These are phyloP conservation scores for Citrus hindsii DNA, from an alignment of 345 rosid genomes.

Conservation along the genomic window DNA sequence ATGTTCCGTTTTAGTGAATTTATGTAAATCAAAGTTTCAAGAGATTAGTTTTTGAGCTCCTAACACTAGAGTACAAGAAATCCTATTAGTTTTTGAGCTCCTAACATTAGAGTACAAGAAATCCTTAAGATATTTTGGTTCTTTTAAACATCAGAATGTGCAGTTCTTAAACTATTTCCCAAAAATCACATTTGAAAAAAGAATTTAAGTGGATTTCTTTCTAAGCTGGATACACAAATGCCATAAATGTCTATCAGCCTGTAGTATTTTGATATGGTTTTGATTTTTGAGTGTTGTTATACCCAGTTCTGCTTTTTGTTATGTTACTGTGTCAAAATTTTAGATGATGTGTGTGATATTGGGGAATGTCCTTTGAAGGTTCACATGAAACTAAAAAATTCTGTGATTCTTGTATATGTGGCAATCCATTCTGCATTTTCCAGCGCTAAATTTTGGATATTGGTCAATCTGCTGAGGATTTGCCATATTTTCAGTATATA, in stretches of 20 bases:
- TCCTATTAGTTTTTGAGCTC: neutral
- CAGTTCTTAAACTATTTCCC: neutral
- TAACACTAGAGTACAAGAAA: neutral
- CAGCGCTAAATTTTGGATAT: neutral
- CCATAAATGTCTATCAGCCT: neutral
- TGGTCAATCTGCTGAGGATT: conserved; percentile 3
- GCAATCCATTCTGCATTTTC: neutral
- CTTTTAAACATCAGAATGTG: neutral
- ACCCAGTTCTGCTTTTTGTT: neutral
- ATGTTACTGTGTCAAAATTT: neutral
- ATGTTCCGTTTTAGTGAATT: neutral
- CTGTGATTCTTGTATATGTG: neutral
- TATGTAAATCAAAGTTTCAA: neutral
- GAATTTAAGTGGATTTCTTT: neutral
- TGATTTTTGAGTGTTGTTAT: neutral
- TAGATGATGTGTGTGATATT: neutral
- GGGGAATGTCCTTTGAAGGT: neutral
- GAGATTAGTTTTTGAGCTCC: neutral
- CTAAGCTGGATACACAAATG: neutral
- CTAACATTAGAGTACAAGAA: neutral
- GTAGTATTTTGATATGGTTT: neutral
- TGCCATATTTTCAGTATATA: conserved; percentile 10
- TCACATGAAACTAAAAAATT: neutral
- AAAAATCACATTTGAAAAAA: neutral
- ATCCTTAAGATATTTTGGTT: neutral